A percentile compares a stretch with the other conserved stretches of the same genome.
phyloP scores from a whole-genome alignment of 208 protist genomes.

The Acanthamoeba culbertsoni region DNA sequence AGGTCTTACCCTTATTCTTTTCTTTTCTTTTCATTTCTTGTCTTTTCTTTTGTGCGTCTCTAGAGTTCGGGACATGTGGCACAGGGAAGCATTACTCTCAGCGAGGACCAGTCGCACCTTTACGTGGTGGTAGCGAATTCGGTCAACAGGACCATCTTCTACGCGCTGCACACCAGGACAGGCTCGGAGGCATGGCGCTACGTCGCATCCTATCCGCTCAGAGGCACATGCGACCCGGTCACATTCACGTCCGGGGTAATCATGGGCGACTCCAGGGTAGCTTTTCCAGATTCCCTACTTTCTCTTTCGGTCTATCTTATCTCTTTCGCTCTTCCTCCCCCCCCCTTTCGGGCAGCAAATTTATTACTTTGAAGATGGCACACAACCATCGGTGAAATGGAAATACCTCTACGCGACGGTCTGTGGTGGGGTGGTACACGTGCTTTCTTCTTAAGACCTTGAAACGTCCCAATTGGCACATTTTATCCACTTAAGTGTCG shows the following conservation, averaged over 20 bases:
- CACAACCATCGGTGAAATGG: neutral
- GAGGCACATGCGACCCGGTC: neutral
- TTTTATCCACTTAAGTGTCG: no score
- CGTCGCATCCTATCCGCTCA: neutral
- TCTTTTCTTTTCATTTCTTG: no score
- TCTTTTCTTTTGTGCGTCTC: neutral
- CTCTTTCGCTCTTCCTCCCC: neutral
- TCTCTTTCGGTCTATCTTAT: no score
- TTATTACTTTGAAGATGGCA: neutral
- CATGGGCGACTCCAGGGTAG: neutral
- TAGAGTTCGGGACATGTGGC: neutral
- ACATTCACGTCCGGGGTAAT: neutral
- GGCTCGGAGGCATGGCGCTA: neutral
- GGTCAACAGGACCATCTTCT: neutral
- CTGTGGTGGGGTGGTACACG: neutral
- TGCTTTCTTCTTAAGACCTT: neutral
- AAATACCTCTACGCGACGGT: neutral
- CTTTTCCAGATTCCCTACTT: neutral
- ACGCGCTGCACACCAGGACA: neutral
- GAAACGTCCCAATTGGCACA: no score
- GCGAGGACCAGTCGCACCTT: neutral
- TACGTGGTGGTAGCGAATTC: neutral
- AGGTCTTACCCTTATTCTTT: neutral
- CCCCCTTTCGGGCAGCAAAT: neutral
- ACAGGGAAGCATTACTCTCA: neutral